Percentiles rank a stretch among this genome's conserved stretches.
These are phyloP conservation scores for Dissophora ornata DNA, from an alignment of 192 early-diverging fungal species.

Conservation along the genomic window DNA sequence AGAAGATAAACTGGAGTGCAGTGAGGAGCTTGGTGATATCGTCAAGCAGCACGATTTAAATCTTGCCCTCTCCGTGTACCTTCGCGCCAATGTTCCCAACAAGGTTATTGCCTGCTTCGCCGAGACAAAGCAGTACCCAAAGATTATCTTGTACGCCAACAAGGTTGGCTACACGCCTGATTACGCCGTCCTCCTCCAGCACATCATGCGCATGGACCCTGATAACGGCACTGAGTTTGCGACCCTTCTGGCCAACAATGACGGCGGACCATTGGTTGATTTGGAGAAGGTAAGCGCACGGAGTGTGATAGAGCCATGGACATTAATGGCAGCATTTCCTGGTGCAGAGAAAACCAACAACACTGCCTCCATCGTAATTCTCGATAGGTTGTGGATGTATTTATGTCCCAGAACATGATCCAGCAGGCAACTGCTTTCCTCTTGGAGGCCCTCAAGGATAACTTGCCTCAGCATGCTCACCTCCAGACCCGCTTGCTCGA, in stretches of 20 bases:
- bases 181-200: constrained; percentile 90
- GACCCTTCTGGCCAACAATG: constrained; percentile 84
- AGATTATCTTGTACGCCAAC: constrained; percentile 95
- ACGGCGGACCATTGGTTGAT: constrained; percentile 82
- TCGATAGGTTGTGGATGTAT: constrained; percentile 89
- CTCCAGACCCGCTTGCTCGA: constrained; percentile 96
- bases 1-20: constrained; percentile 98
- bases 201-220: constrained; percentile 89
- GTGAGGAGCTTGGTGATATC: constrained; percentile 97
- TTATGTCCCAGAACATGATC: constrained; percentile 90
- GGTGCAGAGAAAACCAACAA: too few species aligned
- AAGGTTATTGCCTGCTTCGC: constrained; percentile 98
- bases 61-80: constrained; percentile 94
- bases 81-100: constrained; percentile 91
- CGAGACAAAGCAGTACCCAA: constrained; percentile 95
- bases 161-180: constrained; percentile 95
- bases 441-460: constrained; percentile 94
- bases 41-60: constrained; percentile 91
- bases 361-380: neutral
- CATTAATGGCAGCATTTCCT: too few species aligned
- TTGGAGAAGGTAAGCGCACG: constrained; percentile 73
- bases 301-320: too few species aligned
- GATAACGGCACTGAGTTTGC: constrained; percentile 97
- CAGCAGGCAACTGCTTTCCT: constrained; percentile 98
- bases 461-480: constrained; percentile 90